Evolutionary conservation across 2,329 filamentous ascomycete genomes (phyloP).

Genomic region (Beauveria sp.): DNA sequence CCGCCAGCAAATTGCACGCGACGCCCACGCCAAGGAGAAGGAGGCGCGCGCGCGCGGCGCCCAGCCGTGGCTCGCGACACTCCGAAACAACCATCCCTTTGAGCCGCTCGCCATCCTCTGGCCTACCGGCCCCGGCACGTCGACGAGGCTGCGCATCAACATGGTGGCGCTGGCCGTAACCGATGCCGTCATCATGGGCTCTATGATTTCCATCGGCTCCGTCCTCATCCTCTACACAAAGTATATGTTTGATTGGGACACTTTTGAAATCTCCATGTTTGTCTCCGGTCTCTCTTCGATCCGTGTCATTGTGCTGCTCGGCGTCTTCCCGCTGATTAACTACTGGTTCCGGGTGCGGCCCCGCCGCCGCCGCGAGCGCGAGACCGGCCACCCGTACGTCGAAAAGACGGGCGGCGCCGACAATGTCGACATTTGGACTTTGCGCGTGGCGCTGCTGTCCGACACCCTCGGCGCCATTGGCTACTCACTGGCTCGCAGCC

Average conservation of each 20-base stretch:
- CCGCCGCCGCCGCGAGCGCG: constrained; percentile 31
- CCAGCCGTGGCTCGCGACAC: constrained; percentile 21
- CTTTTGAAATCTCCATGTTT: constrained; percentile 71
- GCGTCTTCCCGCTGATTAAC: constrained; percentile 68
- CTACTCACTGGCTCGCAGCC: constrained; percentile 58
- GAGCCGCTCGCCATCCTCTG: constrained; percentile 70
- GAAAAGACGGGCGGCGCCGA: constrained; percentile 64
- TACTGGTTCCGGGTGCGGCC: constrained; percentile 60
- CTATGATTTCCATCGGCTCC: constrained; percentile 72
- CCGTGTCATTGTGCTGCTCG: constrained; percentile 68
- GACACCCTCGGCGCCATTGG: constrained; percentile 71
- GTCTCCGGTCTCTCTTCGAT: constrained; percentile 71
- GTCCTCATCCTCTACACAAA: constrained; percentile 79
- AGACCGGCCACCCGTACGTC: constrained; percentile 25
- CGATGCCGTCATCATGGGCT: constrained; percentile 74
- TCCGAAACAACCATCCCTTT: constrained; percentile 57
- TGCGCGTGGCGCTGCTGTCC: constrained; percentile 66
- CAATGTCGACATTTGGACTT: constrained; percentile 65
- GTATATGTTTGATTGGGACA: constrained; percentile 74
- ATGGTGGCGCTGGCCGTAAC: constrained; percentile 72
- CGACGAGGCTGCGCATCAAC: constrained; percentile 61
- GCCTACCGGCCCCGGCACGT: constrained; percentile 59
- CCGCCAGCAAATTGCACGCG: constrained; percentile 61
- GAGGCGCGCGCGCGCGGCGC: constrained; percentile 25
- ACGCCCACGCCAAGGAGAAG: constrained; percentile 50